Evolutionary conservation across 805 yeast genomes (phyloP), one percentile per base, ranked within the genome.

Genomic region (Metschnikowia lunata): DNA sequence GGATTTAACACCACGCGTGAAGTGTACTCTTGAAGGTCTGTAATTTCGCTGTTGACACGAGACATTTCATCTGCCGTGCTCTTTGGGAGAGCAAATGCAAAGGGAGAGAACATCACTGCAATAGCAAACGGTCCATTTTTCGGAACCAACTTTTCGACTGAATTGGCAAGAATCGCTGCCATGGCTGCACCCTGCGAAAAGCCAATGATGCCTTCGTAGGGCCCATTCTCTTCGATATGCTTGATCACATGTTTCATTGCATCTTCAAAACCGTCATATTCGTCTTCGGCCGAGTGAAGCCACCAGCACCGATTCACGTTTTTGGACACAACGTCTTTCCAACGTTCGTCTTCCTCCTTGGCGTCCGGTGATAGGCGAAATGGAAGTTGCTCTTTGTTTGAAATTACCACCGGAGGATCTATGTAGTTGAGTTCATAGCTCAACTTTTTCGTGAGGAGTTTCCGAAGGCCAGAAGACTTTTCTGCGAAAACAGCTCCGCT

Each of bases 111-210:
- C 11, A 64, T 46, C 6, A 66, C 44, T 7, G 69, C 57, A 29
- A 67, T 48, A 32, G 57, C 50, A 42, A 69, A 58, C 23, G 51
- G 52, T 5, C 60, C 61, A 36, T 62, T 62, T 2, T 32, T 35
- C 1, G 68, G 67, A 4, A 59, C 32, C 28, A 54, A 46, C 36
- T 46, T 43, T 7, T 49, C 47, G 11, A 67, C 52, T 9, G 45
- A 43, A 39, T 59, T 65, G 40, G 62, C 56, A 7, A 65, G 40
- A 6, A 64, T 53, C 3, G 66, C 56, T 4, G 71, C 51, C 67
- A 70, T 60, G 8, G 69, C 66, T 2, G 72, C 73, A 28, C 75
- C 75, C 49, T 71, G 75, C 26, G 71, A 64, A 42, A 69, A 71
- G 4, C 75, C 75, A 30, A 71, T 52, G 18, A 71, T 56, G 0